These are phyloP conservation scores for Dissophora ornata DNA, from an alignment of 192 early-diverging fungal species.

Conservation along the genomic window DNA sequence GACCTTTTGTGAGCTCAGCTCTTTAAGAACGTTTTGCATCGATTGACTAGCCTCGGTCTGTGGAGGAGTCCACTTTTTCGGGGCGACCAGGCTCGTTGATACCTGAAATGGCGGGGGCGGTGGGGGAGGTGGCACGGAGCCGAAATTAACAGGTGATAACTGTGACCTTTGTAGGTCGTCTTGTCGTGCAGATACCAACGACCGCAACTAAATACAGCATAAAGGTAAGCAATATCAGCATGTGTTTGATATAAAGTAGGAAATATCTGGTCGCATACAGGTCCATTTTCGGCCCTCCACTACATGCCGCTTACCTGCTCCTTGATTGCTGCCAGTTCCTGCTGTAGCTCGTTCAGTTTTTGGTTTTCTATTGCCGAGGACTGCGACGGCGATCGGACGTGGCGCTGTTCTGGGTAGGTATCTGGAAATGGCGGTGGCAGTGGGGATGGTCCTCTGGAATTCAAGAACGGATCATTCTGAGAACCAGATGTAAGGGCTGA, in stretches of 20 bases:
- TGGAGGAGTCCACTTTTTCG: slow-evolving; percentile 31
- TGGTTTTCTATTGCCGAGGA: slow-evolving; percentile 18
- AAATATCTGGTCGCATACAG: neutral
- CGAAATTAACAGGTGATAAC: neutral
- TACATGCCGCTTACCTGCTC: slow-evolving; percentile 19
- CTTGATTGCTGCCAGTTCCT: slow-evolving; percentile 37
- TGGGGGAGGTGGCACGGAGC: slow-evolving; percentile 7
- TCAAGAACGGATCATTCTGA: slow-evolving; percentile 7
- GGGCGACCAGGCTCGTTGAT: neutral
- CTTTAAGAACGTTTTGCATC: slow-evolving; percentile 35
- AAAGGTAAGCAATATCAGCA: neutral
- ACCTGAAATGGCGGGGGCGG: slow-evolving; percentile 15
- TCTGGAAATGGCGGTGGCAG: slow-evolving; percentile 1
- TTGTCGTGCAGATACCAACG: slow-evolving; percentile 33
- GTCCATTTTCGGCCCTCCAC: neutral
- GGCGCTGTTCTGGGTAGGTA: neutral
- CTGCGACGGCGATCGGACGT: neutral
- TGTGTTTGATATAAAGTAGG: neutral
- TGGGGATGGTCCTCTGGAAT: slow-evolving; percentile 6
- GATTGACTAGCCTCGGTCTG: slow-evolving; percentile 22
- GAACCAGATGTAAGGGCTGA: neutral
- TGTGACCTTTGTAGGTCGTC: slow-evolving; percentile 8
- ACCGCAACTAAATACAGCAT: slow-evolving; percentile 17
- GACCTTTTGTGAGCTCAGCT: slow-evolving; percentile 32
- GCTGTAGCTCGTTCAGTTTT: slow-evolving; percentile 21